These are phyloP conservation scores for Barnettozyma siamensis DNA, from an alignment of 805 yeast genomes.

Conservation along the genomic window DNA sequence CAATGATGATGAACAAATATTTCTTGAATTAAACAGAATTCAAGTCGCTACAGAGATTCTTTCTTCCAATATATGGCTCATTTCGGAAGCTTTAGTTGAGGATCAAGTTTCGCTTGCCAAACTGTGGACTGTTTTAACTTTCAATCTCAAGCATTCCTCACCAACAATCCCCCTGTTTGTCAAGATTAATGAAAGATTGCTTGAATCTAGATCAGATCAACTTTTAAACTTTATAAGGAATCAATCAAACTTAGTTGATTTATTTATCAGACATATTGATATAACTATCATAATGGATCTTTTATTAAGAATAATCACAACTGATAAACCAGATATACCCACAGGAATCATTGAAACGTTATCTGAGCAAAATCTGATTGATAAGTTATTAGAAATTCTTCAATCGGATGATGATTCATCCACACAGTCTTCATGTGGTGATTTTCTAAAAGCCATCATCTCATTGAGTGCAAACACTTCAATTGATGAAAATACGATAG, in stretches of 20 bases:
- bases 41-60: conserved; percentile 79
- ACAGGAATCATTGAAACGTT: conserved; percentile 83
- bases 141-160: conserved; percentile 48
- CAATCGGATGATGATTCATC: conserved; percentile 55
- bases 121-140: conserved; percentile 75
- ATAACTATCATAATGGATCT: conserved; percentile 92
- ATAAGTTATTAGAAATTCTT: conserved; percentile 61
- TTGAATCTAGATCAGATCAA: conserved; percentile 73
- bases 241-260: conserved; percentile 50
- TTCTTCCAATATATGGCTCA: conserved; percentile 85
- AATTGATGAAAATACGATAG: conserved; percentile 72
- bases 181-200: conserved; percentile 80
- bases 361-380: conserved; percentile 66
- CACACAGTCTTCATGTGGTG: conserved; percentile 88
- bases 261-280: conserved; percentile 73
- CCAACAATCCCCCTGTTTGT: conserved; percentile 77
- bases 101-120: conserved; percentile 54
- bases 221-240: conserved; percentile 48
- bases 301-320: conserved; percentile 77
- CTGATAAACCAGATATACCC: conserved; percentile 84
- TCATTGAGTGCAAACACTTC: conserved; percentile 93
- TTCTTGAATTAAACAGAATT: conserved; percentile 29
- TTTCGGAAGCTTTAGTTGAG: conserved; percentile 84
- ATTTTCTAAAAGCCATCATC: conserved; percentile 86
- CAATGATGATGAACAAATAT: conserved; percentile 15